These are phyloP conservation scores for Aspergillus sp. DNA, from an alignment of 2,329 filamentous ascomycete genomes.

Conservation along the genomic window DNA sequence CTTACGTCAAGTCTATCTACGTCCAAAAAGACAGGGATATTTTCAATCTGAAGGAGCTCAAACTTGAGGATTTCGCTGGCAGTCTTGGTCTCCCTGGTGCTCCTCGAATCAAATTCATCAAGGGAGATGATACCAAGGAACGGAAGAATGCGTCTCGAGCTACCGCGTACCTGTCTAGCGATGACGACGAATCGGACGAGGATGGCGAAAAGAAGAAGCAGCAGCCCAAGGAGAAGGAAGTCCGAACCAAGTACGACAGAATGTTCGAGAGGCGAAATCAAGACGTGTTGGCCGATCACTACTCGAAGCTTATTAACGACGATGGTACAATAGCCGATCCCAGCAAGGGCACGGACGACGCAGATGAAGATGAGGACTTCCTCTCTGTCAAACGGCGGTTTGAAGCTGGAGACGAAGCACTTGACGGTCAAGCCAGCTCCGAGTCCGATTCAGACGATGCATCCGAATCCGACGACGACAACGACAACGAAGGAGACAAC, in stretches of 20 bases:
- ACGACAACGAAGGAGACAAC: slow-evolving; percentile 18
- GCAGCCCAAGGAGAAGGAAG: slow-evolving; percentile 62
- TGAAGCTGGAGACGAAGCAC: slow-evolving; percentile 63
- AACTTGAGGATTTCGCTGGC: slow-evolving; percentile 80
- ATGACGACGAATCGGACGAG: slow-evolving; percentile 48
- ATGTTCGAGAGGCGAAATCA: slow-evolving; percentile 99
- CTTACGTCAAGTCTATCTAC: slow-evolving; percentile 80
- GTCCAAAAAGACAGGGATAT: slow-evolving; percentile 89
- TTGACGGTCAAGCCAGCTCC: slow-evolving; percentile 28
- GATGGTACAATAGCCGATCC: slow-evolving; percentile 48
- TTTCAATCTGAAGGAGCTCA: slow-evolving; percentile 79
- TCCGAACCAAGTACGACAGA: slow-evolving; percentile 92
- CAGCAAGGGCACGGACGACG: slow-evolving; percentile 50
- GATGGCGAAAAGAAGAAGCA: slow-evolving; percentile 52
- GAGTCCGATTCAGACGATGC: slow-evolving; percentile 38
- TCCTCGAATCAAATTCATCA: slow-evolving; percentile 89
- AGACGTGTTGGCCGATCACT: slow-evolving; percentile 91
- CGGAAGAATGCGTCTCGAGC: slow-evolving; percentile 81
- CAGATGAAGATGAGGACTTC: slow-evolving; percentile 76
- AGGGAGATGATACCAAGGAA: slow-evolving; percentile 82
- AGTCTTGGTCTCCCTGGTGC: slow-evolving; percentile 88
- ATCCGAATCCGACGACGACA: slow-evolving; percentile 36
- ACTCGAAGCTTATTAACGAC: slow-evolving; percentile 76
- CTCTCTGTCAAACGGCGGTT: slow-evolving; percentile 87
- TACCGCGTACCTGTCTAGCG: slow-evolving; percentile 60